Evolutionary conservation across 2,329 filamentous ascomycete genomes (phyloP), one percentile per base, ranked within the genome.

Genomic region (Trichoderma sp.): DNA sequence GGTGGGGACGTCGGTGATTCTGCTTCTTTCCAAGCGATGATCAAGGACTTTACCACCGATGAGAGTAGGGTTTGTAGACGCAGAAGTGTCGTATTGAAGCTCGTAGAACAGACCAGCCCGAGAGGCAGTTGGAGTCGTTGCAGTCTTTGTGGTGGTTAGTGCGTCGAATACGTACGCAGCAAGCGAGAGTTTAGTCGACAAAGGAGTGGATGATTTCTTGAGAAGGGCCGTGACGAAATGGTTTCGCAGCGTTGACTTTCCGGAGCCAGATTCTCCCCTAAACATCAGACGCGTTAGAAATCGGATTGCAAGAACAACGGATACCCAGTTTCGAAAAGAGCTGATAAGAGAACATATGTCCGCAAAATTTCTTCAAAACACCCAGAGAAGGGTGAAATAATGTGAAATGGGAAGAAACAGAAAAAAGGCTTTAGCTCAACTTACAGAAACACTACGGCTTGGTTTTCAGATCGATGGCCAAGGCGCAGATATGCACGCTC

Each of bases 61-160:
- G 32, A 99, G 86, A 3, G 94, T 90, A 1, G 96, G 96, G 78
- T 92, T 94, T 30, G 93, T 91, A 0, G 91, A 92, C 0, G 94
- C 91, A 0, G 93, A 90, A 1, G 93, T 97, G 80, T 99, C 95
- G 80, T 99, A 99, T 82, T 99, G 96, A 56, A 99, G 87, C 81
- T 99, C 96, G 80, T 96, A 96, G 80, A 97, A 97, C 18, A 99
- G 87, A 74, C 96, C 96, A 12, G 96, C 92, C 82, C 98, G 98
- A 65, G 95, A 98, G 32, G 96, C 96, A 2, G 94, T 97, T 1
- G 95, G 95, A 0, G 95, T 98, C 1, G 95, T 98, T 39, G 95
- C 91, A 2, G 95, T 97, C 84, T 99, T 99, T 30, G 96, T 99
- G 1, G 96, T 98, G 6, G 96, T 99, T 73, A 99, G 88, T 2